These are phyloP conservation scores for Neurospora terricola DNA, from an alignment of 495 filamentous ascomycete genomes.

Conservation along the genomic window DNA sequence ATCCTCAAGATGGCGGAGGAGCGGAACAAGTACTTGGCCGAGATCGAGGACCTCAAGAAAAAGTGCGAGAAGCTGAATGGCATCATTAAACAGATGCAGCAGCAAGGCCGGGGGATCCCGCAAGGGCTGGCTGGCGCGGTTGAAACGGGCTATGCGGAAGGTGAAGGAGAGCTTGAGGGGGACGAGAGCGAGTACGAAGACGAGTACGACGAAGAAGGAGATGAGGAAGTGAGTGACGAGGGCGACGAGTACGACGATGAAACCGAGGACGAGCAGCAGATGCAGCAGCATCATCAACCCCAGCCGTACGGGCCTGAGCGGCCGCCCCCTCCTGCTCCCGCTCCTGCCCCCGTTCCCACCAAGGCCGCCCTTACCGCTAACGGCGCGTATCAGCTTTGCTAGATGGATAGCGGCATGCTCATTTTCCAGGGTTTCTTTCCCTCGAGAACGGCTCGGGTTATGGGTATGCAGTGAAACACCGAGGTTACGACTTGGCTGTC, in stretches of 20 bases:
- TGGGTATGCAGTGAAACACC: not conserved
- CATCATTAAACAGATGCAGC: slow-evolving; percentile 89
- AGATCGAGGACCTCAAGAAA: slow-evolving; percentile 70
- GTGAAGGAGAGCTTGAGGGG: slow-evolving; percentile 47
- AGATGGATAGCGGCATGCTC: not conserved
- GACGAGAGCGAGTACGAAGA: slow-evolving; percentile 71
- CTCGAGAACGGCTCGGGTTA: not conserved
- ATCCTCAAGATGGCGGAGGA: slow-evolving; percentile 98
- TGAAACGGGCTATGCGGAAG: slow-evolving; percentile 39
- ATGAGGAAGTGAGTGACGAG: slow-evolving; percentile 42
- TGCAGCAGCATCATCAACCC: slow-evolving; percentile 39
- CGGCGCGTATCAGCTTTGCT: not conserved
- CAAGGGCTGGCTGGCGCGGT: slow-evolving; percentile 47
- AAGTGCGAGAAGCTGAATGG: slow-evolving; percentile 89
- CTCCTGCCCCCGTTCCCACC: slow-evolving; percentile 20
- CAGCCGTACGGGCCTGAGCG: slow-evolving; percentile 44
- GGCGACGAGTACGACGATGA: slow-evolving; percentile 37
- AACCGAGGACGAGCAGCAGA: slow-evolving; percentile 57
- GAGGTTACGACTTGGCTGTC: not conserved
- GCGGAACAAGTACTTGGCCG: slow-evolving; percentile 68
- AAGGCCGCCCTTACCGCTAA: slow-evolving; percentile 20
- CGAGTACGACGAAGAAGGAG: slow-evolving; percentile 50
- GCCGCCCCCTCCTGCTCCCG: slow-evolving; percentile 43
- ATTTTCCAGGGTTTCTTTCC: not conserved
- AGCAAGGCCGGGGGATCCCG: slow-evolving; percentile 65